Percentiles rank a stretch among this genome's conserved stretches.
Conservation (phyloP, 148 eudicot species). For the Heliamphora exappendiculata region DNA sequence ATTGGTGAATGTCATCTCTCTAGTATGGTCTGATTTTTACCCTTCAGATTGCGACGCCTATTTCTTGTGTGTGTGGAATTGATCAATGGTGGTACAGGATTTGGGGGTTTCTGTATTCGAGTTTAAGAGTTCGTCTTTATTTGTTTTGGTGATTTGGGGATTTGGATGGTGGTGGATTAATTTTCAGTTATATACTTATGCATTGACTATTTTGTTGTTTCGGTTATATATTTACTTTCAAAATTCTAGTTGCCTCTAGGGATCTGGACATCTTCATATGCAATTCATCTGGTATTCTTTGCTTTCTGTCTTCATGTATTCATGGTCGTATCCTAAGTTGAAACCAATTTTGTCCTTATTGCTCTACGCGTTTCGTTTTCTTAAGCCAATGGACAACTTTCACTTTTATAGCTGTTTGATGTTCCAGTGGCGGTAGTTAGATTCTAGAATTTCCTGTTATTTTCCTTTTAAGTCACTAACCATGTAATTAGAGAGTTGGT, state of each 20-base stretch:
- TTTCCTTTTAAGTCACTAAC: not conserved
- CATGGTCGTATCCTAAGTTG: not conserved
- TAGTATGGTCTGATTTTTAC: not conserved
- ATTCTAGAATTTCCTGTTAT: not conserved
- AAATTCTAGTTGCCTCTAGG: not conserved
- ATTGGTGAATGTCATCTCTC: not conserved
- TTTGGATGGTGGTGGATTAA: not conserved
- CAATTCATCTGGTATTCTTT: not conserved
- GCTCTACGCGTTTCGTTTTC: not conserved
- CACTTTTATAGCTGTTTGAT: not conserved
- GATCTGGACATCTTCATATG: not conserved
- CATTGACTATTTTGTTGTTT: not conserved
- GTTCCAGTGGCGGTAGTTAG: not conserved
- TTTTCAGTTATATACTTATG: not conserved
- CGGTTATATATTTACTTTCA: not conserved
- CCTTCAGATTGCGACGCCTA: not conserved
- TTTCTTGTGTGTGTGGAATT: not conserved
- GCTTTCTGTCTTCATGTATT: not conserved
- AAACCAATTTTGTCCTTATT: no score
- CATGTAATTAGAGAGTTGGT: not conserved
- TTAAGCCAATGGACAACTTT: not conserved
- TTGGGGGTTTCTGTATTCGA: not conserved
- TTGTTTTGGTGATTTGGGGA: not conserved
- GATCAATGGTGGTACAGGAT: not conserved
- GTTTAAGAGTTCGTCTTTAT: not conserved